A percentile compares a stretch with the other conserved stretches of the same genome.
Evolutionary conservation across 1,139 yeast species (phyloP).

Genomic region (Candida buenavistaensis): DNA sequence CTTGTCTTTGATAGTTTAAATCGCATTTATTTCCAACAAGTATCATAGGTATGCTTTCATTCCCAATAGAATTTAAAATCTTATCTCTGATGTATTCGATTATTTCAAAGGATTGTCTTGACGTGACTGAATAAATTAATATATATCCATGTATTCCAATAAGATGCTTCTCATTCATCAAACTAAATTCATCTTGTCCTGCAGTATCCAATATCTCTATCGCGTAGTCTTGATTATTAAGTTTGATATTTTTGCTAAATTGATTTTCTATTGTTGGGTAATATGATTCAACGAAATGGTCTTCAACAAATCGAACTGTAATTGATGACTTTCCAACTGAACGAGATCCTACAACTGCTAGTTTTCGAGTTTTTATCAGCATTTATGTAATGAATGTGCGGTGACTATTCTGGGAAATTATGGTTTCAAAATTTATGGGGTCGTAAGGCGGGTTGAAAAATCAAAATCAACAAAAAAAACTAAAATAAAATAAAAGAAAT

Average conservation of each 20-base stretch:
- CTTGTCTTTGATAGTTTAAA: conserved; percentile 63
- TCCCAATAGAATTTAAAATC: conserved; percentile 74
- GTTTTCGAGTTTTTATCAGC: conserved; percentile 62
- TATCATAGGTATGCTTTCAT: conserved; percentile 72
- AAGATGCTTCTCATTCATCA: conserved; percentile 78
- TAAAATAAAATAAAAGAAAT: too few species aligned
- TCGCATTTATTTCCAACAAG: conserved; percentile 86
- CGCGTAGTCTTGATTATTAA: conserved; percentile 75
- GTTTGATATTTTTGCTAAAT: conserved; percentile 68
- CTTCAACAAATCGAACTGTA: conserved; percentile 84
- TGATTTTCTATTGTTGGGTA: conserved; percentile 94
- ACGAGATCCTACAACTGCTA: conserved; percentile 86
- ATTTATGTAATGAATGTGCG: conserved; percentile 6
- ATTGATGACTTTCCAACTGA: conserved; percentile 90
- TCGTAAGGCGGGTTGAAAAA: not conserved
- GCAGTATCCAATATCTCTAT: conserved; percentile 91
- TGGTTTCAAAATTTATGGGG: not conserved
- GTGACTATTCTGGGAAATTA: too few species aligned
- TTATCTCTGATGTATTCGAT: conserved; percentile 80
- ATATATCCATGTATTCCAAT: conserved; percentile 87
- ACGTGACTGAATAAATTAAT: conserved; percentile 79
- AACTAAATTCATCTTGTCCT: conserved; percentile 90
- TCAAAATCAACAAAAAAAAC: too few species aligned
- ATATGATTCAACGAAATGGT: conserved; percentile 84
- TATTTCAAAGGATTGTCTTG: conserved; percentile 77